Base-by-base conservation (phyloP, 2,329 filamentous ascomycete species). In the Penicillium sp. region DNA sequence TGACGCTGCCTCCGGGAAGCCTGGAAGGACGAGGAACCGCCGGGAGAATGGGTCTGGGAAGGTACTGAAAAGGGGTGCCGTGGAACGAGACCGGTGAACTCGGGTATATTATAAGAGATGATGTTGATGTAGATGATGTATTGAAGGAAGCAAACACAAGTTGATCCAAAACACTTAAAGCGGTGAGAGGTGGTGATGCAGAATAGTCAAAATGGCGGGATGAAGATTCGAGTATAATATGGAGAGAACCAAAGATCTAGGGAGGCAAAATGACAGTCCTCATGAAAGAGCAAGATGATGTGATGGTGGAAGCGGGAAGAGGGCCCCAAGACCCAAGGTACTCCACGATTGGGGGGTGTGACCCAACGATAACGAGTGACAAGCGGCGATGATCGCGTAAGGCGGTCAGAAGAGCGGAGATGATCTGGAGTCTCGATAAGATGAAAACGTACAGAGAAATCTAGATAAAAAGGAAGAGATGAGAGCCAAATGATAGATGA, bases 331-430 rank as follows among this genome's bases (percentile, higher is more conserved):
- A 67, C 60, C 67, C 67, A 69, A 65, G 67, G 65, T 64, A 49
- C 61, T 45, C 47, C 58, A 59, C 55, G 62, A 61, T 53, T 59
- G 46, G 58, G 62, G 61, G 63, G 61, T 48, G 64, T 67, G 62
- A 67, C 68, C 67, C 67, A 63, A 62, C 65, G 70, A 72, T 71
- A 73, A 72, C 67, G 64, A 67, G 63, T 67, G 66, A 69, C 60
- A 60, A 60, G 50, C 50, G 58, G 56, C 48, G 60, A 59, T 67
- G 64, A 67, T 58, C 62, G 56, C 50, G 41, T 55, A 66, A 70
- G 69, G 71, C 70, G 71, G 71, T 71, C 67, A 72, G 69, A 51
- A 68, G 67, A 64, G 69, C 67, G 68, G 67, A 62, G 60, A 61
- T 57, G 55, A 59, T 57, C 33, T 50, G 37, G n/a, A 48, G 29